These are phyloP conservation scores for Cordyceps cicadae DNA, from an alignment of 2,329 filamentous ascomycete genomes.

Conservation along the genomic window DNA sequence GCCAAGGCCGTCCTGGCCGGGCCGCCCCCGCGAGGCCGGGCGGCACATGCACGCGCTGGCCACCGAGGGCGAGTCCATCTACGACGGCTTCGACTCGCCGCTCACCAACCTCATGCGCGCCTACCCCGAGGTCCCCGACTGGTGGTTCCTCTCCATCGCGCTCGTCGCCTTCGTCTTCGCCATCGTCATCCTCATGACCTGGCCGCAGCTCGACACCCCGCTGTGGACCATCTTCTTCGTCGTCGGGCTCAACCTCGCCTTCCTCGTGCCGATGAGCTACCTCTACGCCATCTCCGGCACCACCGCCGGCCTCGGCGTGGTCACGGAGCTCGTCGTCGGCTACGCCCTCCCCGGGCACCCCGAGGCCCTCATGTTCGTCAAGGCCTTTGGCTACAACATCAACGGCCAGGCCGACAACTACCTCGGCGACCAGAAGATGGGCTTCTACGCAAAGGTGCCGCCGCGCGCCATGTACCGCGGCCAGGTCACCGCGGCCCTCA, in stretches of 20 bases:
- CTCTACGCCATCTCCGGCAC: constrained; percentile 35
- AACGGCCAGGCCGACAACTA: constrained; percentile 35
- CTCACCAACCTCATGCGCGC: constrained; percentile 34
- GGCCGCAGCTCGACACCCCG: constrained; percentile 21
- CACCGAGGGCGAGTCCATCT: constrained; percentile 29
- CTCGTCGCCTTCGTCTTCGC: constrained; percentile 24
- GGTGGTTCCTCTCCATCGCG: constrained; percentile 30
- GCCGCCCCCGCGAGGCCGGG: constrained; percentile 24
- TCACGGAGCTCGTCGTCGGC: constrained; percentile 32
- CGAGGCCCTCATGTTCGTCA: constrained; percentile 50
- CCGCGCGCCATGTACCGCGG: constrained; percentile 27
- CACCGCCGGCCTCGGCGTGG: constrained; percentile 38
- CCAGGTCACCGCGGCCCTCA: constrained; percentile 36
- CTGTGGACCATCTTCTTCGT: constrained; percentile 25
- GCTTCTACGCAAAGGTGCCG: constrained; percentile 26
- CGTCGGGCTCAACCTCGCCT: constrained; percentile 29
- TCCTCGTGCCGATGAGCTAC: constrained; percentile 32
- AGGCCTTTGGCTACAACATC: constrained; percentile 33
- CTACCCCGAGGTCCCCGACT: constrained; percentile 40
- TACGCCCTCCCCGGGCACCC: constrained; percentile 27
- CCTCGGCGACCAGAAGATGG: constrained; percentile 27
- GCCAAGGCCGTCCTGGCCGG: constrained; percentile 22
- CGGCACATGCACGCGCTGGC: constrained; percentile 28
- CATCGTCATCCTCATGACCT: constrained; percentile 23
- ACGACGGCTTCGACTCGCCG: constrained; percentile 34